Evolutionary conservation across 2,329 filamentous ascomycete genomes (phyloP).

Genomic region (Diaporthe citrichinensis): DNA sequence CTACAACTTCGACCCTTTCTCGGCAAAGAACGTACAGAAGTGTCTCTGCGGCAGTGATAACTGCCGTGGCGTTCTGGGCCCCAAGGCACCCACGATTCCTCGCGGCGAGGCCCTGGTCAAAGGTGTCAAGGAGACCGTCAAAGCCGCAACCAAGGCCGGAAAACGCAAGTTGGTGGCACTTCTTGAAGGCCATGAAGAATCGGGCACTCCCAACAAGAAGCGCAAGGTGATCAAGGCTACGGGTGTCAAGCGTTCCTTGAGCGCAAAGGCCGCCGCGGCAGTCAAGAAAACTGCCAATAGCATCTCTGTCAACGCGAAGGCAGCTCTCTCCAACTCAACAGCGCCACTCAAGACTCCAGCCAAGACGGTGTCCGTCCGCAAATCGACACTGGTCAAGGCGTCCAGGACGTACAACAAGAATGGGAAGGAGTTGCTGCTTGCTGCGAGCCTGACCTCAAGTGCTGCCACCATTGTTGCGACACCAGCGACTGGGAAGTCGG

Average conservation of each 20-base stretch:
- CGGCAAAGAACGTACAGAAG: conserved; percentile 76
- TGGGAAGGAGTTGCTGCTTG: conserved; percentile 40
- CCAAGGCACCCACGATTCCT: conserved; percentile 68
- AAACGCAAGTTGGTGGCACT: conserved; percentile 72
- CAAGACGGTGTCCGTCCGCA: conserved; percentile 35
- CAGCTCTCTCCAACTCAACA: conserved; percentile 42
- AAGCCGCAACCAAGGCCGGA: conserved; percentile 54
- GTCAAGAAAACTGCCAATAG: conserved; percentile 58
- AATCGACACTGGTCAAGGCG: conserved; percentile 39
- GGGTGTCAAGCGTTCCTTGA: conserved; percentile 52
- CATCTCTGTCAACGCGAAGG: conserved; percentile 55
- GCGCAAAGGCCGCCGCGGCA: conserved; percentile 52
- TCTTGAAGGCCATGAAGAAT: conserved; percentile 58
- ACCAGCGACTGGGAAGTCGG: conserved; percentile 5
- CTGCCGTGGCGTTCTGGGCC: conserved; percentile 75
- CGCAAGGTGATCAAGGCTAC: conserved; percentile 60
- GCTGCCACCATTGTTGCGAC: conserved; percentile 18
- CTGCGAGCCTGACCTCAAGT: conserved; percentile 39
- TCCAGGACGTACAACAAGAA: conserved; percentile 41
- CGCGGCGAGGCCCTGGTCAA: conserved; percentile 58
- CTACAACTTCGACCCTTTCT: conserved; percentile 81
- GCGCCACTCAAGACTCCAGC: conserved; percentile 6
- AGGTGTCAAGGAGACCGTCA: conserved; percentile 42
- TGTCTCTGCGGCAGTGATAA: conserved; percentile 75
- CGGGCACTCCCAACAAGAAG: conserved; percentile 56